phyloP scores from a whole-genome alignment of 108 stramenopile genomes.

The Mediolabrus comicus region DNA sequence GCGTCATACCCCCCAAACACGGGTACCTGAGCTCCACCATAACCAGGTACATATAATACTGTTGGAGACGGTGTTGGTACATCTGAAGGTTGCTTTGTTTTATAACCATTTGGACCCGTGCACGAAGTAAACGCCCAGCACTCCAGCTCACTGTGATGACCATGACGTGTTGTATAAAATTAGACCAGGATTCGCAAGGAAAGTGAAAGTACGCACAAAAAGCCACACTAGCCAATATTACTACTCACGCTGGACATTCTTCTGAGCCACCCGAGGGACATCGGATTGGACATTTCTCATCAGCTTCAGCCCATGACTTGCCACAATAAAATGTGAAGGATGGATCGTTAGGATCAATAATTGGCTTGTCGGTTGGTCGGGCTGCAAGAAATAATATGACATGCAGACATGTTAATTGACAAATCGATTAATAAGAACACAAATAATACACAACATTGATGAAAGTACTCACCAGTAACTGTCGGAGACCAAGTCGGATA shows the following conservation, averaged over 20 bases:
- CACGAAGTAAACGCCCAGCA: conserved; percentile 46
- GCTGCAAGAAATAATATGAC: neutral
- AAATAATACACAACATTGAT: neutral
- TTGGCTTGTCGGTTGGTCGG: conserved; percentile 7
- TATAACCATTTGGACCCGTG: conserved; percentile 28
- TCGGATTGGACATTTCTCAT: conserved; percentile 31
- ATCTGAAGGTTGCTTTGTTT: conserved; percentile 17
- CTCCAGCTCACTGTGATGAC: conserved; percentile 20
- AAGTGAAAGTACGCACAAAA: too few relatives aligned
- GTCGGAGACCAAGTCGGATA: conserved; percentile 30
- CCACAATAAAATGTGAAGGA: conserved; percentile 38
- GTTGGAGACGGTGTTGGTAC: conserved; percentile 23
- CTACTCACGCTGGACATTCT: conserved; percentile 45
- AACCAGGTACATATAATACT: conserved; percentile 28
- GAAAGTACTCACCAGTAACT: conserved; percentile 6
- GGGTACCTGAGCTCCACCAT: conserved; percentile 39
- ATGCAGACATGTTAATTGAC: conserved; percentile 10
- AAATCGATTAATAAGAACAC: neutral
- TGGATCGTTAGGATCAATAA: conserved; percentile 11
- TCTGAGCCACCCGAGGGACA: conserved; percentile 35
- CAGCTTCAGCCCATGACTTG: conserved; percentile 42
- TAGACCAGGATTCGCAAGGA: too few relatives aligned
- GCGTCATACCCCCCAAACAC: conserved; percentile 38
- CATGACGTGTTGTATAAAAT: neutral
- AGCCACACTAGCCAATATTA: neutral